Evolutionary conservation across 495 filamentous ascomycete species (phyloP).

Genomic region (Sabuloglossum arenarium): DNA sequence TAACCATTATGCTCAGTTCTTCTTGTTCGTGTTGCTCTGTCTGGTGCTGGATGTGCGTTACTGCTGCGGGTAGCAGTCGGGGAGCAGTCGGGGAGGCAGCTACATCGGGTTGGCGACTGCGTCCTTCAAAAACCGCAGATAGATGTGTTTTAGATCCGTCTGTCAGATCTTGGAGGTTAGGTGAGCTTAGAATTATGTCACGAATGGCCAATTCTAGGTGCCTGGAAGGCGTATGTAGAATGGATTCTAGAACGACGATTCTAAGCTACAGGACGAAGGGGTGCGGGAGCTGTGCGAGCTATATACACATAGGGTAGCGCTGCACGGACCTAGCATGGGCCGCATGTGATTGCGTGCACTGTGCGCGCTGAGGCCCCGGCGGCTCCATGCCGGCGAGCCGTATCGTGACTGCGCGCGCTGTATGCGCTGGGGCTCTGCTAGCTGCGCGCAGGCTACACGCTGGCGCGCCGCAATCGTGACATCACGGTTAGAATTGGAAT

Average conservation of each 20-base stretch:
- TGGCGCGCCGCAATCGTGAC: neutral
- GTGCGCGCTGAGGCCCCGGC: neutral
- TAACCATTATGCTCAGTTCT: too few species aligned
- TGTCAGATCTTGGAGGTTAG: too few species aligned
- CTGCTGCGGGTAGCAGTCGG: too few species aligned
- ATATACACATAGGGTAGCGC: neutral
- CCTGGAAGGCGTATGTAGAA: neutral
- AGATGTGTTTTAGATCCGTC: too few species aligned
- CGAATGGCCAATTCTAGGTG: neutral
- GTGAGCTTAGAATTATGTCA: too few species aligned
- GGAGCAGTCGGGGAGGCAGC: too few species aligned
- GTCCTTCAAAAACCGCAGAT: too few species aligned
- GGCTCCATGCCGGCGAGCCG: neutral
- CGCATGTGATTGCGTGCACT: neutral
- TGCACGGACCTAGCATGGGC: neutral
- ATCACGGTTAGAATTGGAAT: too few species aligned
- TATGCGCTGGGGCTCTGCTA: neutral
- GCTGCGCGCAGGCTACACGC: neutral
- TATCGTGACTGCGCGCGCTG: neutral
- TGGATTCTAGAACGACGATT: neutral
- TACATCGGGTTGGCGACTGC: too few species aligned
- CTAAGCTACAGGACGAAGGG: neutral
- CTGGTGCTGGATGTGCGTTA: too few species aligned
- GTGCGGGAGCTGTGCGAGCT: neutral
- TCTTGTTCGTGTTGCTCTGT: too few species aligned